Evolutionary conservation across 805 yeast genomes (phyloP).

Genomic region (Blastobotrys peoriensis): DNA sequence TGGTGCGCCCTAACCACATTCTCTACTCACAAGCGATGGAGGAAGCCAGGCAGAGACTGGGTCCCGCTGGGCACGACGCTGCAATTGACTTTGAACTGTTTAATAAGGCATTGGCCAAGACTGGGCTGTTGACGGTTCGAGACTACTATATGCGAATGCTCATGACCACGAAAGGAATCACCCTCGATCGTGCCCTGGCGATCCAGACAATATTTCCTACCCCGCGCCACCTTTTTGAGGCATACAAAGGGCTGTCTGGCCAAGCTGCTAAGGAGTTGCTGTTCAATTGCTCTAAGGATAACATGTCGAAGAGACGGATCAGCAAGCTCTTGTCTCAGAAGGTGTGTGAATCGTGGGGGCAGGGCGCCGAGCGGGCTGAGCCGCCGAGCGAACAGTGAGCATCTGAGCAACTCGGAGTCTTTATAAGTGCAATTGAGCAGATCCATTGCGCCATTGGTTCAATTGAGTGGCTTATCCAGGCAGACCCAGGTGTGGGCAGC

Average conservation of each 20-base stretch:
- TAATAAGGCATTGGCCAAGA: constrained; percentile 63
- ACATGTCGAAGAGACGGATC: constrained; percentile 48
- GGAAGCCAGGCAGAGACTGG: constrained; percentile 13
- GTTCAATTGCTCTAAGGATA: constrained; percentile 32
- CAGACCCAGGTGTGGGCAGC: no score
- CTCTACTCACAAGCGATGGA: constrained; percentile 40
- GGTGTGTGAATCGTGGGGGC: constrained; percentile 55
- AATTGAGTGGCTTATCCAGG: no score
- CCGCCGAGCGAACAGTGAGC: no score
- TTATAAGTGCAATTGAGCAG: no score
- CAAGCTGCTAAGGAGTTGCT: constrained; percentile 34
- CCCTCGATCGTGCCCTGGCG: constrained; percentile 76
- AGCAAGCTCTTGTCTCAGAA: constrained; percentile 46
- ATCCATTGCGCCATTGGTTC: no score
- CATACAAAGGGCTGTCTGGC: constrained; percentile 30
- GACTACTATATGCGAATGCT: constrained; percentile 73
- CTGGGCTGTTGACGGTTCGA: constrained; percentile 60
- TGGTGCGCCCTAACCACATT: constrained; percentile 49
- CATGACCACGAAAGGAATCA: constrained; percentile 73
- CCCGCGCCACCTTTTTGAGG: constrained; percentile 52
- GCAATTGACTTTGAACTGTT: constrained; percentile 47
- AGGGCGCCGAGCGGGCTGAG: background rate
- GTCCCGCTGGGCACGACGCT: background rate
- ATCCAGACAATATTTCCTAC: constrained; percentile 70
- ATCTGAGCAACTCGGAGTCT: no score